Percentiles rank a stretch among this genome's conserved stretches.
Evolutionary conservation across 768 basidiomycete genomes (phyloP).

Genomic region (Mycena filopes): DNA sequence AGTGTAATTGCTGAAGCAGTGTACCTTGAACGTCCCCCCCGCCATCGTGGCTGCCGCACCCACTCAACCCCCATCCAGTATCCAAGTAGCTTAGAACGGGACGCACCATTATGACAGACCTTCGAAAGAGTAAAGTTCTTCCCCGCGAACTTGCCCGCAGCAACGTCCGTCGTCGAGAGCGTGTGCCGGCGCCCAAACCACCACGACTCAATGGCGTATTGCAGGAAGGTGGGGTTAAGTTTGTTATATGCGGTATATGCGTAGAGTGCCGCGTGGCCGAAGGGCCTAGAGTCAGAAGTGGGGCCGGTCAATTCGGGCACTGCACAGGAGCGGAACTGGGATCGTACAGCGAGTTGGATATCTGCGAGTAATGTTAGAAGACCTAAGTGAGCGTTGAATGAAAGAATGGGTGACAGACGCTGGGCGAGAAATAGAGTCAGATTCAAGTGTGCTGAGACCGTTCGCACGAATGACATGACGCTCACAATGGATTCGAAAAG

Average conservation of each 20-base stretch:
- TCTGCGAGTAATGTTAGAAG: too few relatives aligned
- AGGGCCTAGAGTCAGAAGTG: neutral
- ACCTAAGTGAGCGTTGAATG: too few relatives aligned
- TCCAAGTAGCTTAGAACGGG: neutral
- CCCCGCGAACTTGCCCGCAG: neutral
- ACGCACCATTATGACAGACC: neutral
- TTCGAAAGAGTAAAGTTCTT: neutral
- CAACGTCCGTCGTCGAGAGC: neutral
- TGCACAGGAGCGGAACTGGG: neutral
- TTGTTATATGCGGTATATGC: neutral
- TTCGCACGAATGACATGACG: too few relatives aligned
- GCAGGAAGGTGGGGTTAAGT: neutral
- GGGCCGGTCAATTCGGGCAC: neutral
- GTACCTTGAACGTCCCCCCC: neutral
- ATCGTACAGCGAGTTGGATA: neutral
- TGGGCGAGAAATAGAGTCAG: neutral
- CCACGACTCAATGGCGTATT: conserved; percentile 6
- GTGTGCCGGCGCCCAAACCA: neutral
- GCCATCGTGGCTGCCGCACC: neutral
- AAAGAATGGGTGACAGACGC: neutral
- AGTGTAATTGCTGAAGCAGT: neutral
- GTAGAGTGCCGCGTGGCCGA: neutral
- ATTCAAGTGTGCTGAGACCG: too few relatives aligned
- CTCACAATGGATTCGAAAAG: neutral
- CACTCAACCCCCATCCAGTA: neutral